Conservation (phyloP, 164 flowering plant species). For the Vitis rotundifolia region DNA sequence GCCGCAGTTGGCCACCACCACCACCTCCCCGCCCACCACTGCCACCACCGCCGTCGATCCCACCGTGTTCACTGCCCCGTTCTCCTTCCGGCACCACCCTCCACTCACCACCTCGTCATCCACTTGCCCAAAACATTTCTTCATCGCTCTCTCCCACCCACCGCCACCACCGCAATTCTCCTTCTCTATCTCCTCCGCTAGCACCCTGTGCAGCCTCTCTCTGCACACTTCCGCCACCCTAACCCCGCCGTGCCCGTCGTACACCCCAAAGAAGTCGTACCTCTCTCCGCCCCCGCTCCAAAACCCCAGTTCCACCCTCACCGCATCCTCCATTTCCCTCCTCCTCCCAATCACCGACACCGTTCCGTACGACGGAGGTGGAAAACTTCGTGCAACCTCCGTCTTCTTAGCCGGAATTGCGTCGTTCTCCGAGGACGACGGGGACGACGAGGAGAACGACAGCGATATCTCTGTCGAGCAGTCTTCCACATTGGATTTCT, state of each 20-base stretch:
- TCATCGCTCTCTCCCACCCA: constrained; percentile 63
- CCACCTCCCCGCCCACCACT: constrained; percentile 48
- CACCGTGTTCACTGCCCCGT: constrained; percentile 20
- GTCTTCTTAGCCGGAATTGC: background rate
- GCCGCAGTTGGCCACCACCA: constrained; percentile 85
- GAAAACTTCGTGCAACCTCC: background rate
- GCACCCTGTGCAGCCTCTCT: constrained; percentile 48
- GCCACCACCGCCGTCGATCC: constrained; percentile 89
- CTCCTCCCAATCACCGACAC: constrained; percentile 69
- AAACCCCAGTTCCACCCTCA: constrained; percentile 47
- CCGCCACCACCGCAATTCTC: constrained; percentile 10
- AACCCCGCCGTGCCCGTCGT: constrained; percentile 87
- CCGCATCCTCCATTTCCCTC: constrained; percentile 86
- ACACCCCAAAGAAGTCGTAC: constrained; percentile 72
- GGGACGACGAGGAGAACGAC: constrained; percentile 11
- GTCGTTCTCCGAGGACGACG: constrained; percentile 6
- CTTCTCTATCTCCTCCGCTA: constrained; percentile 36
- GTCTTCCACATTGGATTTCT: background rate
- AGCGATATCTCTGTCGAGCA: constrained; percentile 13
- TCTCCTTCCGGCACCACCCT: constrained; percentile 20
- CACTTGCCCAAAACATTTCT: constrained; percentile 51
- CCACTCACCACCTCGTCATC: constrained; percentile 48
- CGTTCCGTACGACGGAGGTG: constrained; percentile 36
- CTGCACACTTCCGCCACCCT: constrained; percentile 62
- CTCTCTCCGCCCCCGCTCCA: background rate